Conservation (phyloP, 2,329 filamentous ascomycete species). For the Albifimbria verrucaria region DNA sequence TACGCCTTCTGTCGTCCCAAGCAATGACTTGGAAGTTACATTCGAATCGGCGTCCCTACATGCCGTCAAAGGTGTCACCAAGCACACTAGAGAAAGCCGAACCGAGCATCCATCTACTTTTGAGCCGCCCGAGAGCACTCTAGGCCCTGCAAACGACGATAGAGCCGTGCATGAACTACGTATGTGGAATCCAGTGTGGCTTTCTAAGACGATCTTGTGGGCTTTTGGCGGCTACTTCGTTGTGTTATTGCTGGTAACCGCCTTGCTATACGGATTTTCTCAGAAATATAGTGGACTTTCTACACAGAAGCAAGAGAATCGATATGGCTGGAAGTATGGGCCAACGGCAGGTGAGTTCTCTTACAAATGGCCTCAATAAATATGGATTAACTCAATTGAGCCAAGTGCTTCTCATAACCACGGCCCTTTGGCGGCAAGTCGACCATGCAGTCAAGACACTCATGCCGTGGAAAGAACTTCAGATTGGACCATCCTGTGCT, state of each 20-base stretch:
- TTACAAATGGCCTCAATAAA: not conserved
- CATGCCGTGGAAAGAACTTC: slow-evolving; percentile 23
- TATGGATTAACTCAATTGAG: not conserved
- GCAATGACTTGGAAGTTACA: too few relatives aligned
- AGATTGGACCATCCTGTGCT: slow-evolving; percentile 10
- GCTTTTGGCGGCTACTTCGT: not conserved
- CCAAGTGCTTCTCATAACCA: slow-evolving; percentile 20
- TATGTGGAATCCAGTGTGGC: too few relatives aligned
- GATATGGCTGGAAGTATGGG: slow-evolving; percentile 19
- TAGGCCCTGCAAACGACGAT: too few relatives aligned
- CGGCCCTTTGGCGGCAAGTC: slow-evolving; percentile 26
- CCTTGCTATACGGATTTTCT: not conserved
- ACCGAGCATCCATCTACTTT: too few relatives aligned
- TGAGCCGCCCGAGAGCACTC: too few relatives aligned
- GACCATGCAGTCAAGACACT: slow-evolving; percentile 22
- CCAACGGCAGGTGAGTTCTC: slow-evolving; percentile 16
- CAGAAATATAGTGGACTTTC: not conserved
- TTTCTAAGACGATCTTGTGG: not conserved
- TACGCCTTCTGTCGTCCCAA: too few relatives aligned
- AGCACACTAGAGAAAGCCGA: too few relatives aligned
- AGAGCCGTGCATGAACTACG: too few relatives aligned
- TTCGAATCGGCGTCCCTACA: too few relatives aligned
- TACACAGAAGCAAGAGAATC: slow-evolving; percentile 2
- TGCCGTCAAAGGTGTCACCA: too few relatives aligned
- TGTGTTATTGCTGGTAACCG: not conserved